phyloP scores from a whole-genome alignment of 164 flowering plant genomes.

The Saururus chinensis region DNA sequence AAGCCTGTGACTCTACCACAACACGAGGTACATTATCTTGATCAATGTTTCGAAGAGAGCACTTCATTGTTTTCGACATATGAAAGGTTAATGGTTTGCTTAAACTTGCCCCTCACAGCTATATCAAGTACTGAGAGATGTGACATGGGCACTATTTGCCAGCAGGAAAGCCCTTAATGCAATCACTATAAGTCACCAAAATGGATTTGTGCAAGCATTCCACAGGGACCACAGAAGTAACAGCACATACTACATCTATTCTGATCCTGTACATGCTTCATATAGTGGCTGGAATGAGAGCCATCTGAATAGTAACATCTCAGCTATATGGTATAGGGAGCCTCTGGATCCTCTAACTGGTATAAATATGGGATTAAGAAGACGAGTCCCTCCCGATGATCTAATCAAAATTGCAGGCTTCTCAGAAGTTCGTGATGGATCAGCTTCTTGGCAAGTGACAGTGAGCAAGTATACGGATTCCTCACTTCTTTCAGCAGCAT shows the following conservation, averaged over 20 bases:
- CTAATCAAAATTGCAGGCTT: conserved; percentile 74
- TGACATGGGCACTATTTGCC: conserved; percentile 90
- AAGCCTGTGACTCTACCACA: conserved; percentile 49
- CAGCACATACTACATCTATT: conserved; percentile 83
- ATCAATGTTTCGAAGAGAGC: background rate
- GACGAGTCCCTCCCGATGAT: conserved; percentile 72
- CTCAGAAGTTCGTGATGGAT: conserved; percentile 82
- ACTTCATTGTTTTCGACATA: background rate
- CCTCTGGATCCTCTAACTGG: conserved; percentile 78
- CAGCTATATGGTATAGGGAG: conserved; percentile 82
- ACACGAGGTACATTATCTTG: conserved; percentile 51
- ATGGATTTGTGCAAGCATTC: conserved; percentile 95
- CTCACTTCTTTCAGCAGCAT: conserved; percentile 88
- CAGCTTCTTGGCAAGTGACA: conserved; percentile 88
- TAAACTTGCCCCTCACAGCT: conserved; percentile 32
- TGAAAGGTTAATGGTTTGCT: background rate
- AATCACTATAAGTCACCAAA: conserved; percentile 72
- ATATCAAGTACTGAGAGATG: conserved; percentile 68
- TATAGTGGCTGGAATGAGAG: conserved; percentile 50
- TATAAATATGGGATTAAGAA: conserved; percentile 49
- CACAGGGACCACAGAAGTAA: conserved; percentile 84
- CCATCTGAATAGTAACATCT: conserved; percentile 37
- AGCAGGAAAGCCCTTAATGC: conserved; percentile 84
- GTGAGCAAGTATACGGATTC: conserved; percentile 85
- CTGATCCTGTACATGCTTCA: conserved; percentile 54